Conservation (phyloP, 1,284 basidiomycete genomes). For the Trichosporon sp. region DNA sequence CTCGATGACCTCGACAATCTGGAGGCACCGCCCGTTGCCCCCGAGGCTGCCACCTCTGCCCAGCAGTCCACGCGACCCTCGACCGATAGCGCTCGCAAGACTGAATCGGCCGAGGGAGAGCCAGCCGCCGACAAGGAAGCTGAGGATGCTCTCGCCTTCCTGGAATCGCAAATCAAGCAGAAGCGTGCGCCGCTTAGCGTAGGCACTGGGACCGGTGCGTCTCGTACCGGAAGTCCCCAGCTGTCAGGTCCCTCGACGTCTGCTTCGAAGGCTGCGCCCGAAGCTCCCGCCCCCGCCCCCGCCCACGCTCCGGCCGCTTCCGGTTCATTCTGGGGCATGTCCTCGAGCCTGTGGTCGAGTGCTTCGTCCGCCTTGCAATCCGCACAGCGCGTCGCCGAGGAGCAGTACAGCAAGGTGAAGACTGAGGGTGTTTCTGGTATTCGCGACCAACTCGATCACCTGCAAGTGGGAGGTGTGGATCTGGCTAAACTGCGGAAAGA, state of each 20-base stretch:
- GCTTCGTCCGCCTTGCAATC: slow-evolving; percentile 83
- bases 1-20: slow-evolving; percentile 84
- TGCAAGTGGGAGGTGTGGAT: slow-evolving; percentile 64
- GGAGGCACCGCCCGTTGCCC: slow-evolving; percentile 34
- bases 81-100: slow-evolving; percentile 16
- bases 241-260: slow-evolving; percentile 7
- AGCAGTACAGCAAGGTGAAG: slow-evolving; percentile 62
- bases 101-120: slow-evolving; percentile 46
- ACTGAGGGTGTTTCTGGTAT: slow-evolving; percentile 56
- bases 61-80: slow-evolving; percentile 19
- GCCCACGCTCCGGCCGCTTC: slow-evolving; percentile 6
- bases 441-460: slow-evolving; percentile 23
- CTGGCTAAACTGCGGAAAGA: slow-evolving; percentile 69
- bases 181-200: slow-evolving; percentile 53
- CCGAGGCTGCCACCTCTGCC: background rate
- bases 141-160: slow-evolving; percentile 69
- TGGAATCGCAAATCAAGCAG: slow-evolving; percentile 83
- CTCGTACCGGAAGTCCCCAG: slow-evolving; percentile 27
- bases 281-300: slow-evolving; percentile 10
- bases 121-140: slow-evolving; percentile 57
- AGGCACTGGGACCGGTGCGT: slow-evolving; percentile 14
- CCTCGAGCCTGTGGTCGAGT: slow-evolving; percentile 68
- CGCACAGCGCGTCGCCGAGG: slow-evolving; percentile 71
- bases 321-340: slow-evolving; percentile 44
- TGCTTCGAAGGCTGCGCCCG: slow-evolving; percentile 13